Base-by-base conservation (phyloP, 2,329 filamentous ascomycete species). In the Neofusicoccum ribis region DNA sequence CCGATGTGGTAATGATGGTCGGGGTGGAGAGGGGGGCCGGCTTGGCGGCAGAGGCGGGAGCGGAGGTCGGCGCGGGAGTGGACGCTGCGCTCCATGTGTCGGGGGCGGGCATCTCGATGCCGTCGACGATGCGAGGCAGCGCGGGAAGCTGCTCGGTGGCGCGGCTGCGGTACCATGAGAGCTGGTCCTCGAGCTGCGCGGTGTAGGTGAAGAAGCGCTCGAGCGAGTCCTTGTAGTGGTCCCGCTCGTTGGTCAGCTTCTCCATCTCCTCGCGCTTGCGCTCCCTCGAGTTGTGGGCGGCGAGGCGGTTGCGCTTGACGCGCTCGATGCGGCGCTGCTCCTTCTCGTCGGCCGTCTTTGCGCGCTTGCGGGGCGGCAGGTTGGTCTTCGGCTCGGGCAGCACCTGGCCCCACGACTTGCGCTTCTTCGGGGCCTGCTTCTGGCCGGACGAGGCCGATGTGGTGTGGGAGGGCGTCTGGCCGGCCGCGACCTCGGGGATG, bases 341-440 rank as follows among this genome's bases (percentile, higher is more conserved):
- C 82, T 99, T 99, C 80, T 99, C 95, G 74, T 97, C 95, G 73
- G 96, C 94, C 2, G 95, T 99, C 86, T 98, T 99, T 72, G 95
- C 95, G 68, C 95, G 92, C 87, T 99, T 99, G 70, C 93, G 89
- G 44, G 94, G 94, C 67, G 94, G 94, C 7, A 98, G 88, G 75
- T 94, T 96, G 37, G 95, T 98, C 86, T 97, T 98, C 49, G 95
- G 95, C 75, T 96, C 92, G 17, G 95, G 95, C 46, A 98, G 88
- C 77, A 96, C 92, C 80, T 99, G 95, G 58, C 95, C 95, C 95
- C 95, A 99, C 56, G 95, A 98, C 82, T 98, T 99, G 73, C 95
- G 86, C 87, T 97, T 97, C 87, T 97, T 97, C 41, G 85, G 81
- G 0, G 86, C 84, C 82, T 92, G 95, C 43, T 67, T 61, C 12